Percentiles rank a stretch among this genome's conserved stretches.
Conservation (phyloP, 2,329 filamentous ascomycete genomes). For the Aulographum hederae region DNA sequence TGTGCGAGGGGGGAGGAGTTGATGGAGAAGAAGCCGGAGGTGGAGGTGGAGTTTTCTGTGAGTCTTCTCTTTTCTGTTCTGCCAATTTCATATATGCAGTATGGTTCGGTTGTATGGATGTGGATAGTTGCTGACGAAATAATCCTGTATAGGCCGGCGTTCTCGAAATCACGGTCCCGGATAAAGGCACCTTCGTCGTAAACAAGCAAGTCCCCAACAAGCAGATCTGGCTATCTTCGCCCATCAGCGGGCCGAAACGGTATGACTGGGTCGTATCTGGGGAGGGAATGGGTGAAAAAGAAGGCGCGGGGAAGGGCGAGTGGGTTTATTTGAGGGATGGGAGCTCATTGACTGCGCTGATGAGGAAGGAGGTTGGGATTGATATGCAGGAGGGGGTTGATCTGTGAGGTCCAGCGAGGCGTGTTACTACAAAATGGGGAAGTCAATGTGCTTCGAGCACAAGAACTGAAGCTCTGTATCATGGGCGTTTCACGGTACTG, state of each 20-base stretch:
- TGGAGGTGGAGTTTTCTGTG: conserved; percentile 85
- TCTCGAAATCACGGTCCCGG: conserved; percentile 52
- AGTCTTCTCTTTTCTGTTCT: conserved; percentile 15
- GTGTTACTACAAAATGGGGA: too few species aligned
- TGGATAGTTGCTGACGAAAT: neutral
- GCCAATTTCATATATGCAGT: conserved; percentile 1
- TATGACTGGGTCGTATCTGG: conserved; percentile 72
- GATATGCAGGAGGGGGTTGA: conserved; percentile 23
- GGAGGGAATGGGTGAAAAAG: conserved; percentile 61
- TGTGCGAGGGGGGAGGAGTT: conserved; percentile 47
- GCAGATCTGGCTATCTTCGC: conserved; percentile 91
- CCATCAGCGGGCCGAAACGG: conserved; percentile 77
- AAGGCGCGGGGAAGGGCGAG: conserved; percentile 51
- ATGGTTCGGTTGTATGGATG: too few species aligned
- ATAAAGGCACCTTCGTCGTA: conserved; percentile 70
- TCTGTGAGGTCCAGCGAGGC: too few species aligned
- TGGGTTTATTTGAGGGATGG: conserved; percentile 86
- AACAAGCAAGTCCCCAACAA: conserved; percentile 98
- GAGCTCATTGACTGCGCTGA: conserved; percentile 51
- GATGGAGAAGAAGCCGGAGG: conserved; percentile 52
- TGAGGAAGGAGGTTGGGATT: conserved; percentile 60
- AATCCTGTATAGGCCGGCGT: conserved; percentile 54
- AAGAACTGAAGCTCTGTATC: too few species aligned
- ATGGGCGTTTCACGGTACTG: too few species aligned
- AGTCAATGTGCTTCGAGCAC: too few species aligned